Conservation (phyloP, 2,329 filamentous ascomycete species). For the Chaetothyriales sp. region DNA sequence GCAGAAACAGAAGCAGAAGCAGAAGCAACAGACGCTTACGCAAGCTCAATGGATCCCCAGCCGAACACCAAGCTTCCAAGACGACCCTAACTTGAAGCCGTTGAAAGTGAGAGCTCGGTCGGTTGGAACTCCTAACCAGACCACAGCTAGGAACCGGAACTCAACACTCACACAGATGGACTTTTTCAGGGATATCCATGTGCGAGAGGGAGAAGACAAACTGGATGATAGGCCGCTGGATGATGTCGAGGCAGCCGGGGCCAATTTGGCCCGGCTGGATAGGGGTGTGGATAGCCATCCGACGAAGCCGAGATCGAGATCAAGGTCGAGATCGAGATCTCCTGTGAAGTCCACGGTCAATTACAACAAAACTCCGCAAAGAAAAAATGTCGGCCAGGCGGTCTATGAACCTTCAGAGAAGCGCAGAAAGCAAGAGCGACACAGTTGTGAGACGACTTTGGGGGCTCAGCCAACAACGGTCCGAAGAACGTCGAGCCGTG, state of each 20-base stretch:
- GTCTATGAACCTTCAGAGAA: slow-evolving; percentile 1
- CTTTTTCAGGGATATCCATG: slow-evolving; percentile 8
- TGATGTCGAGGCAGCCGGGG: background rate
- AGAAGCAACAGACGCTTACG: slow-evolving; percentile 14
- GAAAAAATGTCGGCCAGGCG: background rate
- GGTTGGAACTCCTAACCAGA: background rate
- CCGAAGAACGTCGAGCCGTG: slow-evolving; percentile 7
- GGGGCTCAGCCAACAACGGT: background rate
- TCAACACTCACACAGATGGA: slow-evolving; percentile 18
- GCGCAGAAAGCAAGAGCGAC: slow-evolving; percentile 1
- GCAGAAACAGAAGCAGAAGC: too few species aligned
- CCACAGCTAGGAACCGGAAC: slow-evolving; percentile 7
- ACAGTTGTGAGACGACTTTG: background rate
- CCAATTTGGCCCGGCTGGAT: slow-evolving; percentile 1
- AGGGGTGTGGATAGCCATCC: slow-evolving; percentile 8
- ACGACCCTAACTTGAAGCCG: slow-evolving; percentile 4
- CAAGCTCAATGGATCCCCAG: slow-evolving; percentile 14
- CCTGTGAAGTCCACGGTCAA: slow-evolving; percentile 1
- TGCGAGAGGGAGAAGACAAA: slow-evolving; percentile 1
- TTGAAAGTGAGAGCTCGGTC: background rate
- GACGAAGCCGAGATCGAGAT: slow-evolving; percentile 6
- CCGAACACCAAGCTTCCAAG: slow-evolving; percentile 1
- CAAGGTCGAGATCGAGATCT: background rate
- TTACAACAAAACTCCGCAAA: slow-evolving; percentile 1
- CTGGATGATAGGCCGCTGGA: slow-evolving; percentile 4